Evolutionary conservation across 768 basidiomycete genomes (phyloP).

Genomic region (Mycena capillaripes): DNA sequence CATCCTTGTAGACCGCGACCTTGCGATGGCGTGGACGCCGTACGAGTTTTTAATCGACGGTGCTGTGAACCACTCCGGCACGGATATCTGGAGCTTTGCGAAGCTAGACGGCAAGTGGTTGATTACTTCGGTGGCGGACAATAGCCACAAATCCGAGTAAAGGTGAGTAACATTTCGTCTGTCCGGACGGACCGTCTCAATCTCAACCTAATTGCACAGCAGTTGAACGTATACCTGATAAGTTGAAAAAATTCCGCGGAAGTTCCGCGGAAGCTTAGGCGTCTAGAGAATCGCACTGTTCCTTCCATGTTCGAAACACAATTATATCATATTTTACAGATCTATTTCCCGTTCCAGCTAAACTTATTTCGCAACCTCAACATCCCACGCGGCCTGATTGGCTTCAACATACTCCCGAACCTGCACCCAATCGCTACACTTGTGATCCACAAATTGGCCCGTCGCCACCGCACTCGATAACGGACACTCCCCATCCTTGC

Average conservation of each 20-base stretch:
- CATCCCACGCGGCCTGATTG: constrained; percentile 21
- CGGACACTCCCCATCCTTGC: constrained; percentile 24
- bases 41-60: constrained; percentile 35
- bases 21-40: constrained; percentile 39
- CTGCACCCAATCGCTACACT: constrained; percentile 31
- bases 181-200: not conserved
- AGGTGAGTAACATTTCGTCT: not conserved
- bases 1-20: constrained; percentile 25
- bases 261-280: too few relatives aligned
- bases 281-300: too few relatives aligned
- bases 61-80: constrained; percentile 30
- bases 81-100: constrained; percentile 36
- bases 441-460: constrained; percentile 23
- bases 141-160: not conserved
- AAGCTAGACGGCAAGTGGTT: constrained; percentile 35
- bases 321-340: too few relatives aligned
- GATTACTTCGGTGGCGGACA: constrained; percentile 33
- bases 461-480: constrained; percentile 14
- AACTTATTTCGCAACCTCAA: not conserved
- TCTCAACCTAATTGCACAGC: not conserved
- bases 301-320: too few relatives aligned
- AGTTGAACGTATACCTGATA: not conserved
- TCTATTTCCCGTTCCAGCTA: too few relatives aligned
- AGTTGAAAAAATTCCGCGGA: not conserved
- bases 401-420: constrained; percentile 27